Conservation (phyloP, 495 filamentous ascomycete genomes). For the Xylaria grammica region DNA sequence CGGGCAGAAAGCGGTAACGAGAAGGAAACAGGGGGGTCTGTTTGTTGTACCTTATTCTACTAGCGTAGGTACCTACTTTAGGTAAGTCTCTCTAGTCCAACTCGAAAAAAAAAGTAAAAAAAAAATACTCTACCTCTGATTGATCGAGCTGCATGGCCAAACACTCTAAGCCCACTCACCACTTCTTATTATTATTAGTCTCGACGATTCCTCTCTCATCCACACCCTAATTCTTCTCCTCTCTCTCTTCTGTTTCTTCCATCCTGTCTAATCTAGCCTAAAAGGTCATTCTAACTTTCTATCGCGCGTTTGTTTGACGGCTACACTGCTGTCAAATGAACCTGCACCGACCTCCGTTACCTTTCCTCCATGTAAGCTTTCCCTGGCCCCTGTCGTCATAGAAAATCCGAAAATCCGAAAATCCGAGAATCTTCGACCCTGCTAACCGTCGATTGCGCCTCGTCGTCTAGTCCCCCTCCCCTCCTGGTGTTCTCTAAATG, state of each 20-base stretch:
- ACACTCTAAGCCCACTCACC: background rate
- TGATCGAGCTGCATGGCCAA: no score
- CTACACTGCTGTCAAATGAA: constrained; percentile 70
- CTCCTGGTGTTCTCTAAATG: constrained; percentile 62
- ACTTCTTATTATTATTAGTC: constrained; percentile 7
- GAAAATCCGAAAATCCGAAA: background rate
- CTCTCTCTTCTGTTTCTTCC: background rate
- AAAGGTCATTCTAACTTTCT: constrained; percentile 4
- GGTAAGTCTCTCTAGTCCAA: no score
- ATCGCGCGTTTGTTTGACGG: constrained; percentile 69
- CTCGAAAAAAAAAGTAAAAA: no score
- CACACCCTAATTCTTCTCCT: background rate
- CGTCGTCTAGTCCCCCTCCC: constrained; percentile 42
- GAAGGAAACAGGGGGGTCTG: background rate
- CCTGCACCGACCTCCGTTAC: constrained; percentile 59
- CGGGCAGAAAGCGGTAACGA: background rate
- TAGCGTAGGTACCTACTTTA: no score
- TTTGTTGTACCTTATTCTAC: no score
- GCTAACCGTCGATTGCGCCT: constrained; percentile 13
- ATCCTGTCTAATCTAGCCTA: constrained; percentile 10
- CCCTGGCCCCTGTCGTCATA: no score
- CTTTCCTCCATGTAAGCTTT: constrained; percentile 53
- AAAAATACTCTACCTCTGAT: no score
- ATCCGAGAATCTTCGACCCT: background rate
- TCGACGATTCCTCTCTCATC: constrained; percentile 9